These are phyloP conservation scores for Phaeosphaeriaceae sp. DNA, from an alignment of 2,329 filamentous ascomycete genomes.

Conservation along the genomic window DNA sequence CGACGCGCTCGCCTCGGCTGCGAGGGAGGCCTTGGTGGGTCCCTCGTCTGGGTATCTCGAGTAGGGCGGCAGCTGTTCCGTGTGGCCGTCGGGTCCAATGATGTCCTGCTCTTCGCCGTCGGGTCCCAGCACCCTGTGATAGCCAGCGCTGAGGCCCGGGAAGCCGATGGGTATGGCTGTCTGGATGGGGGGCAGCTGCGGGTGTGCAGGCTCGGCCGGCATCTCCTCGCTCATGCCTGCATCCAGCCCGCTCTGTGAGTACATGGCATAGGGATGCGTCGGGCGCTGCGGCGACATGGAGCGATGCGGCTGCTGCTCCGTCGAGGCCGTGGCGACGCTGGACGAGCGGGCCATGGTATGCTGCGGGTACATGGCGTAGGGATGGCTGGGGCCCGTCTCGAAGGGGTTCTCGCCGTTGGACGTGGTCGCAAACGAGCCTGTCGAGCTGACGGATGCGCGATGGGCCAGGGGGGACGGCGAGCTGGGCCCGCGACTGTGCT, in stretches of 20 bases:
- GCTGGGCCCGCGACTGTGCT: conserved; percentile 31
- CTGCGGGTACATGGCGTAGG: conserved; percentile 85
- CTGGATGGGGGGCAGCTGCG: conserved; percentile 49
- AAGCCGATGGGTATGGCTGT: conserved; percentile 74
- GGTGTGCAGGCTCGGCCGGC: conserved; percentile 26
- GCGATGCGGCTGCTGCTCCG: conserved; percentile 64
- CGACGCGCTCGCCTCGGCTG: conserved; percentile 43
- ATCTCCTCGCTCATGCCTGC: conserved; percentile 40
- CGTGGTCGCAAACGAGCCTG: conserved; percentile 52
- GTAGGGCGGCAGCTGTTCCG: conserved; percentile 91
- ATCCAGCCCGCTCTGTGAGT: conserved; percentile 77
- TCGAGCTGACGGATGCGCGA: conserved; percentile 47
- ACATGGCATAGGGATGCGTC: conserved; percentile 85
- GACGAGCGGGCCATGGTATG: conserved; percentile 62
- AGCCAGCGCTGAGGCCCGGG: conserved; percentile 69
- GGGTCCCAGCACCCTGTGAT: conserved; percentile 75
- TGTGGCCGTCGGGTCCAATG: conserved; percentile 85
- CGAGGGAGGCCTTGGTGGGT: conserved; percentile 61
- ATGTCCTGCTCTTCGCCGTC: conserved; percentile 89
- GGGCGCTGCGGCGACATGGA: conserved; percentile 70
- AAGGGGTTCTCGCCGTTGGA: conserved; percentile 68
- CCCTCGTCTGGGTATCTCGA: conserved; percentile 84
- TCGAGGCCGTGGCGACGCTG: conserved; percentile 76
- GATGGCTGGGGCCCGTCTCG: conserved; percentile 78
- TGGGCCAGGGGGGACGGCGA: conserved; percentile 37